These are phyloP conservation scores for Aspergillus intermedius DNA, from an alignment of 2,329 filamentous ascomycete genomes.

Conservation along the genomic window DNA sequence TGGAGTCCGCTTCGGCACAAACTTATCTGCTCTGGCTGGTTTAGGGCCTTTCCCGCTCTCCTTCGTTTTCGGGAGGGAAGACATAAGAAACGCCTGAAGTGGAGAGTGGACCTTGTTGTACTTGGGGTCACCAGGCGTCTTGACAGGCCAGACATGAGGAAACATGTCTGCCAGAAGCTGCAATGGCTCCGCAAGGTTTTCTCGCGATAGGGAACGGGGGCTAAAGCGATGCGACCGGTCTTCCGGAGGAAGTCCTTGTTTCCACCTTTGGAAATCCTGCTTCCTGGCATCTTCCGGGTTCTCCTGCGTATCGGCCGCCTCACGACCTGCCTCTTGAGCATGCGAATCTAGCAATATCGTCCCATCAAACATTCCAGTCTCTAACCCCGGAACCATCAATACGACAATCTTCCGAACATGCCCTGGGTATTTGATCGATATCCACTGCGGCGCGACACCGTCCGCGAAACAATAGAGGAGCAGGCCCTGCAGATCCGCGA, in stretches of 20 bases:
- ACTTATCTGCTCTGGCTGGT: slow-evolving; percentile 58
- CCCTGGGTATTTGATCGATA: slow-evolving; percentile 51
- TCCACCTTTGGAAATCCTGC: slow-evolving; percentile 34
- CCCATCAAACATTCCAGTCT: slow-evolving; percentile 79
- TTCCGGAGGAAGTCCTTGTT: slow-evolving; percentile 30
- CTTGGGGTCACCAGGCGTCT: slow-evolving; percentile 77
- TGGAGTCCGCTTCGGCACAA: slow-evolving; percentile 69
- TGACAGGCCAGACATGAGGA: slow-evolving; percentile 79
- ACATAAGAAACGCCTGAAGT: slow-evolving; percentile 72
- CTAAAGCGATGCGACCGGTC: slow-evolving; percentile 28
- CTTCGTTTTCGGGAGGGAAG: slow-evolving; percentile 62
- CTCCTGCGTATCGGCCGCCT: neutral
- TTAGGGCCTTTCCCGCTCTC: slow-evolving; percentile 55
- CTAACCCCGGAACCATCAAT: slow-evolving; percentile 86
- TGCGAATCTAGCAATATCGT: slow-evolving; percentile 38
- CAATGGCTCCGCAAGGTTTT: slow-evolving; percentile 44
- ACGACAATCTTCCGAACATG: slow-evolving; percentile 69
- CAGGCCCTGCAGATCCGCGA: slow-evolving; percentile 53
- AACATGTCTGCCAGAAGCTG: slow-evolving; percentile 75
- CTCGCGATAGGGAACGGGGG: slow-evolving; percentile 24
- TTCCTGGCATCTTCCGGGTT: slow-evolving; percentile 6
- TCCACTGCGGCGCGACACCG: slow-evolving; percentile 57
- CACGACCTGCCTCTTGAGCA: slow-evolving; percentile 2
- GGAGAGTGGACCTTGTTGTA: slow-evolving; percentile 79
- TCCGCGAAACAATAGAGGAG: slow-evolving; percentile 58